Base-by-base conservation (phyloP, 345 rosid genomes). In the Barbarea vulgaris region DNA sequence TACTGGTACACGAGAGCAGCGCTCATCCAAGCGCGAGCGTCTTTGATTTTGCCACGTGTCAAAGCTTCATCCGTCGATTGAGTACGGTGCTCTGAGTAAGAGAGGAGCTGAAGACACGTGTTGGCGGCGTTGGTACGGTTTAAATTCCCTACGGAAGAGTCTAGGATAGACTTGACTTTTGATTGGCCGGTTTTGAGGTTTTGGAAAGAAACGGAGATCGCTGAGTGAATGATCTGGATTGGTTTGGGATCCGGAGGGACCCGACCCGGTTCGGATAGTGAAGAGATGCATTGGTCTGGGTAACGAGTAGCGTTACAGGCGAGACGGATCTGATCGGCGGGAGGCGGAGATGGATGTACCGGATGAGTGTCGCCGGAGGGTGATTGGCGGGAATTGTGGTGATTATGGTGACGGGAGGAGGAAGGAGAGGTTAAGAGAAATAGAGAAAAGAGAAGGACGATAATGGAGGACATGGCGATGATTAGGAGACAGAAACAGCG, bases 1-100 rank as follows among this genome's bases (percentile, higher is more conserved):
- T 90, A 88, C 74, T 90, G 92, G 82, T 83, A 89, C 19, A 82
- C 74, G 14, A 92, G 67, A 1, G 97, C 92, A 3, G 99, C 97
- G 70, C 85, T 82, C 83, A 85, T 80, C 93, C 90, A 95, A 2
- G 96, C 93, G 0, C 97, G 84, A 7, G 91, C 92, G 64, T 90
- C 92, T 80, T 92, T 90, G 56, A 74, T 68, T 65, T 58, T 68
- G n/a, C 85, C 87, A 53, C 79, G 82, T 3, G 86, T 76, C 71
- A 90, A 37, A 0, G 80, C 84, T 13, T 81, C 74, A n/a, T 41
- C 55, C 54, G 93, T 46, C 0, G 86, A 80, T 15, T 71, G 27
- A 1, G 86, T 72, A 5, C 99, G 89, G 71, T 60, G 55, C 19
- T 72, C 79, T 8, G 97, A 92, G 78, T 85, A 75, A 17, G 54